Evolutionary conservation across 768 basidiomycete species (phyloP).

Genomic region (Suillus fuscotomentosus): DNA sequence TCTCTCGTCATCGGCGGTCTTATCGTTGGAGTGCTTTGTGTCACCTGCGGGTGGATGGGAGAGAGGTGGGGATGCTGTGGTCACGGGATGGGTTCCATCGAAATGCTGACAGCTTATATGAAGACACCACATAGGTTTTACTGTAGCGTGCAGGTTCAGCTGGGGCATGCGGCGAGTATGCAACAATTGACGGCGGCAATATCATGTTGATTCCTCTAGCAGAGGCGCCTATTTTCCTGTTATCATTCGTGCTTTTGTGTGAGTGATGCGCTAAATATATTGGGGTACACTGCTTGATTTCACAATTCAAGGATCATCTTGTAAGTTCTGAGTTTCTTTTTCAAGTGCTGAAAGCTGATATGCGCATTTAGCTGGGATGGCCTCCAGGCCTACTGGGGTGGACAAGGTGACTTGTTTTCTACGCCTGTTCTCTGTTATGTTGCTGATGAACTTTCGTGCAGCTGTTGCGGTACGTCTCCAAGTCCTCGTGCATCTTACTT

Average conservation of each 20-base stretch:
- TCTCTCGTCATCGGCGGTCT: slow-evolving; percentile 15
- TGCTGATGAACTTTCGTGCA: neutral
- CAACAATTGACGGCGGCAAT: neutral
- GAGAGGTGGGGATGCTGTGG: slow-evolving; percentile 13
- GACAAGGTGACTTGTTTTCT: slow-evolving; percentile 13
- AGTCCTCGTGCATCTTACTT: neutral
- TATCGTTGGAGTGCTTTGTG: slow-evolving; percentile 15
- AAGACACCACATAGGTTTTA: slow-evolving; percentile 19
- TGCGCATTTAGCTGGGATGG: slow-evolving; percentile 16
- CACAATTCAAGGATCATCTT: neutral
- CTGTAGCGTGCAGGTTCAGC: slow-evolving; percentile 17
- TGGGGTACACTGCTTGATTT: neutral
- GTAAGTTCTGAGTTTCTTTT: neutral
- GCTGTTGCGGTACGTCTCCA: neutral
- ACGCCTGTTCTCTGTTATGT: neutral
- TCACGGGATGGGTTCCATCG: neutral
- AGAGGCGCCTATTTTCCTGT: slow-evolving; percentile 2
- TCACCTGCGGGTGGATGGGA: slow-evolving; percentile 22
- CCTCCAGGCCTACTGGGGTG: slow-evolving; percentile 21
- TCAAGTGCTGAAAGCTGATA: neutral
- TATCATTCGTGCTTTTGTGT: neutral
- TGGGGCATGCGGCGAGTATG: slow-evolving; percentile 16
- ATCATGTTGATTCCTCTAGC: neutral
- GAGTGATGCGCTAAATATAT: neutral
- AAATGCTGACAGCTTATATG: slow-evolving; percentile 1